These are phyloP conservation scores for Eustoma russellianum DNA, from an alignment of 257 asterid species.

Conservation along the genomic window DNA sequence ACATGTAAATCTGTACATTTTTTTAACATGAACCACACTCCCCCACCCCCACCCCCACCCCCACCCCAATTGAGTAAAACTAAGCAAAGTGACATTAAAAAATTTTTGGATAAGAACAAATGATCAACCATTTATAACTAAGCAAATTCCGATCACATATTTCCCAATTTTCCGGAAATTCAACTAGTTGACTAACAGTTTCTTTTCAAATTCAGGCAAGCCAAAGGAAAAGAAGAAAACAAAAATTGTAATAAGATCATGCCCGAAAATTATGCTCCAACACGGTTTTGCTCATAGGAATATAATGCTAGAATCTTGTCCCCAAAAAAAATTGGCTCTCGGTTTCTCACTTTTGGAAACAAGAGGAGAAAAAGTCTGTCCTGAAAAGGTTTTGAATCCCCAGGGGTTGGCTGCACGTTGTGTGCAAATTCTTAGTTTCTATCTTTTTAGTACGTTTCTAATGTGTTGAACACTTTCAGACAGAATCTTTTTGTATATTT, in stretches of 20 bases:
- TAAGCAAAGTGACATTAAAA: too few relatives aligned
- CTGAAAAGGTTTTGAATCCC: constrained; percentile 18
- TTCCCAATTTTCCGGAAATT: constrained; percentile 1
- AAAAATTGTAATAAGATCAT: not conserved
- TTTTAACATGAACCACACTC: too few relatives aligned
- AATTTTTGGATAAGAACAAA: too few relatives aligned
- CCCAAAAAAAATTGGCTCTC: constrained; percentile 26
- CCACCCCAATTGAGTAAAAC: too few relatives aligned
- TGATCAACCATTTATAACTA: too few relatives aligned
- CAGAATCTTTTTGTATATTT: not conserved
- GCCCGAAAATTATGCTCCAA: constrained; percentile 16
- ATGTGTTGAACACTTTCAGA: constrained; percentile 7
- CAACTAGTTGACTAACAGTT: not conserved
- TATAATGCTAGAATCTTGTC: constrained; percentile 10
- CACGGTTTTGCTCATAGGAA: constrained; percentile 22
- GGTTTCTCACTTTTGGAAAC: constrained; percentile 28
- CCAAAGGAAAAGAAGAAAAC: not conserved
- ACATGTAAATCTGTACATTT: too few relatives aligned
- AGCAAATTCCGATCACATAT: not conserved
- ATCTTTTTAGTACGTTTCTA: constrained; percentile 4
- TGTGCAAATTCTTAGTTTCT: constrained; percentile 17
- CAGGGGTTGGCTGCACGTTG: constrained; percentile 17
- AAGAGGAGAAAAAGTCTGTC: constrained; percentile 51
- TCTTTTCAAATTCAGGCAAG: too few relatives aligned
- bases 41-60: too few relatives aligned